Evolutionary conservation across 495 filamentous ascomycete genomes (phyloP).

Genomic region (Evansstolkia leycettana): DNA sequence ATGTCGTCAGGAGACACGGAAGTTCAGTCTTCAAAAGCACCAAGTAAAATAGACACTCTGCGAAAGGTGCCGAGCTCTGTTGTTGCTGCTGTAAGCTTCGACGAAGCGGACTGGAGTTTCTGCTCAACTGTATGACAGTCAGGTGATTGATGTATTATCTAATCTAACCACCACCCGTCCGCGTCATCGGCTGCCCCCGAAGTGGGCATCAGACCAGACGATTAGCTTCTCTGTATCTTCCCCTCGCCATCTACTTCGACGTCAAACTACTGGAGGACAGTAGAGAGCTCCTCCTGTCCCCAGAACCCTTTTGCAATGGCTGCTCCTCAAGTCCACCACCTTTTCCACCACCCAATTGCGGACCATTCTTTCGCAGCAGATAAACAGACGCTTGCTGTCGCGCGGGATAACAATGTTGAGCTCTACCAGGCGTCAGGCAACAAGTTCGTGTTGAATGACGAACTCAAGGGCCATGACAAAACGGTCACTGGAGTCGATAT

Average conservation of each 20-base stretch:
- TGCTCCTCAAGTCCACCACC: conserved; percentile 81
- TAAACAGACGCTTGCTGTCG: conserved; percentile 76
- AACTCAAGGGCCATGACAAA: conserved; percentile 93
- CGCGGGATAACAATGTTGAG: conserved; percentile 83
- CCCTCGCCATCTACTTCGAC: no score
- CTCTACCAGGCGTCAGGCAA: conserved; percentile 65
- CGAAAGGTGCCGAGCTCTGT: conserved; percentile 4
- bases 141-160: conserved; percentile 20
- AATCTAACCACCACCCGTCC: conserved; percentile 11
- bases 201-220: background rate
- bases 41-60: background rate
- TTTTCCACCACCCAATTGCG: conserved; percentile 91
- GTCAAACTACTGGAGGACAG: conserved; percentile 47
- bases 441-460: conserved; percentile 75
- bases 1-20: conserved; percentile 11
- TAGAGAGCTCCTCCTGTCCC: conserved; percentile 99
- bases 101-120: no score
- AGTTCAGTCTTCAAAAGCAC: background rate
- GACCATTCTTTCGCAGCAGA: conserved; percentile 97
- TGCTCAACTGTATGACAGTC: background rate
- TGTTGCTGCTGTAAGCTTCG: conserved; percentile 1
- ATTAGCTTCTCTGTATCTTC: background rate
- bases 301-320: conserved; percentile 47
- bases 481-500: conserved; percentile 93
- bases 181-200: conserved; percentile 14